A percentile compares a stretch with the other conserved stretches of the same genome.
Evolutionary conservation across 768 basidiomycete species (phyloP).

Genomic region (Podaxis mareebaensis): DNA sequence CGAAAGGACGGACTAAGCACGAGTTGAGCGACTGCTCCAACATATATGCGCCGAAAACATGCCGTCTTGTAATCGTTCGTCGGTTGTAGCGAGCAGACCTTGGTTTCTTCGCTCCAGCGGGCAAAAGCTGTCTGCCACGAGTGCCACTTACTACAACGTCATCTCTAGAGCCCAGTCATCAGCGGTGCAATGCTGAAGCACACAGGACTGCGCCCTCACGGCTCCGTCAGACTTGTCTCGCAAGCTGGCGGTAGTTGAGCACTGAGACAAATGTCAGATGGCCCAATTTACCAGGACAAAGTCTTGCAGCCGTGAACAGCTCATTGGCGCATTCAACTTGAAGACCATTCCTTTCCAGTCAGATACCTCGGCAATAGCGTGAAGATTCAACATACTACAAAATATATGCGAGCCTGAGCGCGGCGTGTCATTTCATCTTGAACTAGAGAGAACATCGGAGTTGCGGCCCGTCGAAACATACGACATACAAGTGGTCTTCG

Average conservation of each 20-base stretch:
- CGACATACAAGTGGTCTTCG: conserved; percentile 30
- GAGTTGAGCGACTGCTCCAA: conserved; percentile 16
- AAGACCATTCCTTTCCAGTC: conserved; percentile 1
- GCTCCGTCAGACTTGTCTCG: conserved; percentile 77
- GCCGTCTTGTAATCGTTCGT: conserved; percentile 93
- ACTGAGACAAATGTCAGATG: background rate
- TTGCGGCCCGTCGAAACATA: background rate
- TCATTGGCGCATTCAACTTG: conserved; percentile 85
- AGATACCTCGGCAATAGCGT: background rate
- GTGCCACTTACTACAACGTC: conserved; percentile 57
- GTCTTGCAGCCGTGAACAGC: conserved; percentile 71
- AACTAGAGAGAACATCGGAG: background rate
- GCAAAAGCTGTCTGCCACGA: background rate
- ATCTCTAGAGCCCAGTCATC: conserved; percentile 38
- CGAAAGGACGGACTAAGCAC: conserved; percentile 74
- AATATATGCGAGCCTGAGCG: conserved; percentile 81
- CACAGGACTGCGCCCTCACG: conserved; percentile 43
- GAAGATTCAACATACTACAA: conserved; percentile 51
- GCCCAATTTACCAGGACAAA: conserved; percentile 67
- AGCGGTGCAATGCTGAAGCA: background rate
- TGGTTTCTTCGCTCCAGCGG: background rate
- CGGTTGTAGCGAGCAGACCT: conserved; percentile 83
- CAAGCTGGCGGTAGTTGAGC: conserved; percentile 51
- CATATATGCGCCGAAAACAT: conserved; percentile 38
- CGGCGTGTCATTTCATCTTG: conserved; percentile 1